A percentile compares a stretch with the other conserved stretches of the same genome.
phyloP scores from a whole-genome alignment of 306 rosid genomes.

The Prinsepia uniflora region DNA sequence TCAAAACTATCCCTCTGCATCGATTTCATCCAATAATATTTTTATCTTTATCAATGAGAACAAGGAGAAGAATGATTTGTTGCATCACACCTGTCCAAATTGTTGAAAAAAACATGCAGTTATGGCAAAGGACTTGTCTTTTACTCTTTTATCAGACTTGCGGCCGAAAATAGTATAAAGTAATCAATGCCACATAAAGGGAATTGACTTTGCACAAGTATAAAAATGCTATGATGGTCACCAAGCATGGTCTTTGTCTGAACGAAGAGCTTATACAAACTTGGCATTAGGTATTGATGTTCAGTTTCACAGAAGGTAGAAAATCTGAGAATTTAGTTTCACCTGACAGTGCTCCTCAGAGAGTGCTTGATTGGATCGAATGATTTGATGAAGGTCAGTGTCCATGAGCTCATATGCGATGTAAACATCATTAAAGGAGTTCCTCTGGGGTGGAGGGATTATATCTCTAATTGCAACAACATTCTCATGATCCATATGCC shows the following conservation, averaged over 20 bases:
- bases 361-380: constrained; percentile 84
- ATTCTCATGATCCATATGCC: constrained; percentile 98
- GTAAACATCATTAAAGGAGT: constrained; percentile 78
- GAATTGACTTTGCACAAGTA: not conserved
- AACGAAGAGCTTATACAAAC: not conserved
- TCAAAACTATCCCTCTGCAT: not conserved
- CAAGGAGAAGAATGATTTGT: not conserved
- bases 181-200: not conserved
- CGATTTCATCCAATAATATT: not conserved
- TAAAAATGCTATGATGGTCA: not conserved
- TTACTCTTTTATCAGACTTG: not conserved
- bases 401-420: constrained; percentile 98
- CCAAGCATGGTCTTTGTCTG: not conserved
- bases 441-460: constrained; percentile 87
- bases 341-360: constrained; percentile 99
- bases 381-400: constrained; percentile 92
- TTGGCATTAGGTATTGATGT: not conserved
- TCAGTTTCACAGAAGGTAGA: not conserved
- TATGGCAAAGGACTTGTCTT: not conserved
- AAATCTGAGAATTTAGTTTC: not conserved
- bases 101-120: not conserved
- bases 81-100: not conserved
- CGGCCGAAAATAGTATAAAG: not conserved
- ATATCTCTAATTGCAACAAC: constrained; percentile 95
- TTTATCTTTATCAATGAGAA: constrained; percentile 2